Base-by-base conservation (phyloP, 1,139 yeast species). In the Groenewaldozyma sp. region DNA sequence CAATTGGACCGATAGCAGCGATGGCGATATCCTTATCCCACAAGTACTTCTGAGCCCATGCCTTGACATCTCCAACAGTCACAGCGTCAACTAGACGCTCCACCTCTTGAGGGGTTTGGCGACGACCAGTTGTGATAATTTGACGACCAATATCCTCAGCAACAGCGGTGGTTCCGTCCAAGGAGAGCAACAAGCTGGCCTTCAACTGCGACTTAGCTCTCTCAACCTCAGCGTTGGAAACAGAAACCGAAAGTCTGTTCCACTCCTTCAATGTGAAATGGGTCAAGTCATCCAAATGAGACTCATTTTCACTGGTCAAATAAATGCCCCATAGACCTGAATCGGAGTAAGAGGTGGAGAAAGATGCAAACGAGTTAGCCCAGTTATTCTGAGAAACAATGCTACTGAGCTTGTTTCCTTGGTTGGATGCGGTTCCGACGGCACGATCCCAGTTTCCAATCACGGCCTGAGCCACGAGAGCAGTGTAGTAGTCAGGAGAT, bases 141-240 rank as follows among this genome's bases (percentile, higher is more conserved):
- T 93, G 98, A 60, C 98, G 79, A 29, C 98, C 98, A 53, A 93
- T 86, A 63, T 91, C 98, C 63, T 91, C 99, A 26, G 96, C 97
- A 44, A 88, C 80, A 3, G 96, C 93, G 4, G 97, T 87, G 17
- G 95, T 80, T 46, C 95, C 96, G 61, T 93, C 99, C 41, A 91
- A 70, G 10, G 95, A 84, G 44, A 91, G 69, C 40, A 91, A 71
- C 42, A 91, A 69, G 0, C 95, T 83, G 0, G 98, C 98, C 65
- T 88, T 88, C 49, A 91, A 71, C 63, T 88, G 96, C 2, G 96
- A 80, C 64, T 91, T 91, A 17, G 97, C 93, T 43, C 95, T 76
- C 60, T 81, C 94, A 17, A 91, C 94, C 64, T 91, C 98, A 36
- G 78, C 86, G 22, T 78, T 86, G 3, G 87, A 68, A 40, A 91